Conservation (phyloP, 192 early-diverging fungal species). For the Irineochytrium annulatum region DNA sequence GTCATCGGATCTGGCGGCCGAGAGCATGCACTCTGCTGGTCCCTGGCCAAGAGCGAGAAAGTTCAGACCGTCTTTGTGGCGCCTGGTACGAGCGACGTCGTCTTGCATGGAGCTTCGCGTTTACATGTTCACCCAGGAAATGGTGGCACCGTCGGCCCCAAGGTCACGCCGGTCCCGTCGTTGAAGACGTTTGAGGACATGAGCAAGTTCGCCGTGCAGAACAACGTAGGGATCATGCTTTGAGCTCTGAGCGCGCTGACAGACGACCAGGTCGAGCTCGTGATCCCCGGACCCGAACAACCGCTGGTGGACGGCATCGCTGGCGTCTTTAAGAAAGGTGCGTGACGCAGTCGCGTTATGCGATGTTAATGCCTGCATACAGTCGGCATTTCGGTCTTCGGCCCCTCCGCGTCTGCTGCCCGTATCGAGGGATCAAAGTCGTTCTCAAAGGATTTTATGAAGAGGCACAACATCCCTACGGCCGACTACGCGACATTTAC, state of each 20-base stretch:
- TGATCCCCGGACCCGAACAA: slow-evolving; percentile 94
- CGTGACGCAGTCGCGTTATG: slow-evolving; percentile 6
- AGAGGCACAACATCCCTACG: slow-evolving; percentile 91
- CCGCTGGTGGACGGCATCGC: slow-evolving; percentile 92
- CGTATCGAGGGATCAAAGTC: slow-evolving; percentile 96
- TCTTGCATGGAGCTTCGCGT: background rate
- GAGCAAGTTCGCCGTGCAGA: slow-evolving; percentile 72
- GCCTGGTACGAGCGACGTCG: slow-evolving; percentile 59
- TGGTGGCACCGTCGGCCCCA: slow-evolving; percentile 71
- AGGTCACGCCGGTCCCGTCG: slow-evolving; percentile 74
- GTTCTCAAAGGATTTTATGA: slow-evolving; percentile 99
- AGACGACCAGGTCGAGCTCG: slow-evolving; percentile 60
- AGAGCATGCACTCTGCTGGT: slow-evolving; percentile 95
- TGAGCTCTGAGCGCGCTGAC: background rate
- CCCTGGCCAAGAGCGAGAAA: slow-evolving; percentile 68
- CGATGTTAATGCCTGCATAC: background rate
- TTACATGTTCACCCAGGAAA: slow-evolving; percentile 67
- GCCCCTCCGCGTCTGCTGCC: slow-evolving; percentile 84
- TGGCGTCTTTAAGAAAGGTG: slow-evolving; percentile 72
- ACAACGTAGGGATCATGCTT: slow-evolving; percentile 46
- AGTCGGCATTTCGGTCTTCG: slow-evolving; percentile 90
- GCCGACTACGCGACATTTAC: slow-evolving; percentile 88
- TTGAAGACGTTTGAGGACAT: slow-evolving; percentile 68
- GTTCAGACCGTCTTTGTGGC: slow-evolving; percentile 87
- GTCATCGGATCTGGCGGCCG: slow-evolving; percentile 93